Conservation (phyloP, 441 rosid genomes). For the Erodium trifolium region DNA sequence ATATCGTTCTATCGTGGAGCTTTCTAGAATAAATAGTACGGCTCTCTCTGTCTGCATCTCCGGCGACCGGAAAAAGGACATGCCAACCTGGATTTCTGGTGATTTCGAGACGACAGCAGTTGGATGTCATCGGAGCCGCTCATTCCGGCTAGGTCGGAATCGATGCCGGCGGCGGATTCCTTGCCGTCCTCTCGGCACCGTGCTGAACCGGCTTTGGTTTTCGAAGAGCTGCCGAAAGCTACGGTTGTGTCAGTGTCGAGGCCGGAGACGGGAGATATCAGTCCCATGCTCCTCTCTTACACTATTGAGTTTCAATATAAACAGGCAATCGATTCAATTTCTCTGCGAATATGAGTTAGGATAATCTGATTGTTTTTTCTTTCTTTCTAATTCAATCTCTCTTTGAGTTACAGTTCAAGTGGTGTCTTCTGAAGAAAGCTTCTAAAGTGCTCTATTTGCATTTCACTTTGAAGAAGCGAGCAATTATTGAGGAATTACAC, state of each 20-base stretch:
- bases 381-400: background rate
- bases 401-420: conserved; percentile 54
- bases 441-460: conserved; percentile 85
- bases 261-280: conserved; percentile 86
- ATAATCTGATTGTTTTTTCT: background rate
- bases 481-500: conserved; percentile 85
- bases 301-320: conserved; percentile 83
- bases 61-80: conserved; percentile 8
- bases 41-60: background rate
- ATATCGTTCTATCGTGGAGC: background rate
- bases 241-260: conserved; percentile 74
- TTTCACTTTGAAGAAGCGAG: conserved; percentile 87
- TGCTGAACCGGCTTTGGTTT: conserved; percentile 56
- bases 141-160: background rate
- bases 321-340: conserved; percentile 39
- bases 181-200: conserved; percentile 27
- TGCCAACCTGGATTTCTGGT: background rate
- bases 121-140: too few relatives aligned
- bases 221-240: conserved; percentile 82
- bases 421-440: conserved; percentile 84
- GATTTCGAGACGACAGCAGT: too few relatives aligned
- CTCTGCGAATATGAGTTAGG: background rate
- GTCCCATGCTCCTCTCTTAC: conserved; percentile 75
- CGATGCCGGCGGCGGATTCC: background rate
- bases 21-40: too few relatives aligned